Conservation (phyloP, 1,284 basidiomycete genomes). For the Ustilago loliicola region DNA sequence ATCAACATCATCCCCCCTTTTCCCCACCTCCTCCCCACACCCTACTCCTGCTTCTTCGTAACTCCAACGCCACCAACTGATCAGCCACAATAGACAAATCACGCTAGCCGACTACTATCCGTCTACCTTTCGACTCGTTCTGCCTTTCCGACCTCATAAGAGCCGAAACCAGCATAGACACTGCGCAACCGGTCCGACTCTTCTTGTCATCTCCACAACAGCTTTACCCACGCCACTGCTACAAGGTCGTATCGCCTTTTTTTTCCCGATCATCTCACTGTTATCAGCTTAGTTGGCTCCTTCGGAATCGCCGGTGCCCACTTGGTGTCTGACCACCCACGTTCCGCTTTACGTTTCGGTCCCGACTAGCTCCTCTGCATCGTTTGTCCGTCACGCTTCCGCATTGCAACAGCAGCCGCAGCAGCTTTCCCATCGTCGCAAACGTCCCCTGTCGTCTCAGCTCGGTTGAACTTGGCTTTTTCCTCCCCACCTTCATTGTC, state of each 20-base stretch:
- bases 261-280: slow-evolving; percentile 2
- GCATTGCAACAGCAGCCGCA: slow-evolving; percentile 6
- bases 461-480: slow-evolving; percentile 10
- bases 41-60: background rate
- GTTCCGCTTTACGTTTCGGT: background rate
- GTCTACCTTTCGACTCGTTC: background rate
- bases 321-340: background rate
- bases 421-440: slow-evolving; percentile 1
- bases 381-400: background rate
- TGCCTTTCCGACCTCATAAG: slow-evolving; percentile 4
- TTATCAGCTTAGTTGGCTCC: background rate
- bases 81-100: background rate
- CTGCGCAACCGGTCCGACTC: background rate
- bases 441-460: background rate
- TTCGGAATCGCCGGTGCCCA: slow-evolving; percentile 1
- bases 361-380: background rate
- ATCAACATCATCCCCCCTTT: background rate
- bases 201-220: background rate
- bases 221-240: background rate
- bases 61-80: background rate
- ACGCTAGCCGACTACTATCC: background rate
- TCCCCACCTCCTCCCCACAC: background rate
- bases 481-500: slow-evolving; percentile 1
- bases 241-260: too few relatives aligned
- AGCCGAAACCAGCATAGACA: background rate